Conservation (phyloP, 768 basidiomycete genomes). For the Russula emetica region DNA sequence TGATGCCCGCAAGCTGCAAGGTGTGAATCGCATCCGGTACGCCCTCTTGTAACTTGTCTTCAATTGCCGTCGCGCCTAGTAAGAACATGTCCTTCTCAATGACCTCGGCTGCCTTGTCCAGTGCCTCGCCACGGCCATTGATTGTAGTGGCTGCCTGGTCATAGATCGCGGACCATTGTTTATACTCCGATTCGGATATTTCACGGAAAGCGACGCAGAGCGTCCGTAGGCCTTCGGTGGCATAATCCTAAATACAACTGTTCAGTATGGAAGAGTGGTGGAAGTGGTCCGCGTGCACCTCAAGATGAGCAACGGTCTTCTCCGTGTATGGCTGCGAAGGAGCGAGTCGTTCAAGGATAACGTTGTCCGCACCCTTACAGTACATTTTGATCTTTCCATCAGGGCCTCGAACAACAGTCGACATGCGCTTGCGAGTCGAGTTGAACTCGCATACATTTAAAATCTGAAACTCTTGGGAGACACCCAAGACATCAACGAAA, state of each 20-base stretch:
- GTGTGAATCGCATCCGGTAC: slow-evolving; percentile 98
- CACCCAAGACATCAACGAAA: slow-evolving; percentile 76
- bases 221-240: slow-evolving; percentile 93
- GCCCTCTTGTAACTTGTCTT: slow-evolving; percentile 97
- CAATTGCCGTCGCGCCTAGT: slow-evolving; percentile 95
- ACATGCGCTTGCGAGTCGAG: slow-evolving; percentile 97
- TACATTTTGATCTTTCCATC: slow-evolving; percentile 92
- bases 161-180: slow-evolving; percentile 83
- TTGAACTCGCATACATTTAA: slow-evolving; percentile 99
- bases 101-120: slow-evolving; percentile 90
- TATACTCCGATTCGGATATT: slow-evolving; percentile 86
- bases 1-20: slow-evolving; percentile 96
- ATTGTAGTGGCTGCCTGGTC: slow-evolving; percentile 92
- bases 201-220: slow-evolving; percentile 96
- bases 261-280: slow-evolving; percentile 5
- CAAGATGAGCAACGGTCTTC: slow-evolving; percentile 82
- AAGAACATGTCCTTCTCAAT: slow-evolving; percentile 93
- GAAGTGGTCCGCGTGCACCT: slow-evolving; percentile 46
- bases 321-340: slow-evolving; percentile 82
- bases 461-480: slow-evolving; percentile 76
- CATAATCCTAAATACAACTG: slow-evolving; percentile 65
- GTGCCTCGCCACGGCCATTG: slow-evolving; percentile 89
- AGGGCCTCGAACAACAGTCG: slow-evolving; percentile 82
- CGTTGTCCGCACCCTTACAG: slow-evolving; percentile 97
- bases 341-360: slow-evolving; percentile 89